phyloP scores from a whole-genome alignment of 2,329 filamentous ascomycete species.

The Zalaria obscura region DNA sequence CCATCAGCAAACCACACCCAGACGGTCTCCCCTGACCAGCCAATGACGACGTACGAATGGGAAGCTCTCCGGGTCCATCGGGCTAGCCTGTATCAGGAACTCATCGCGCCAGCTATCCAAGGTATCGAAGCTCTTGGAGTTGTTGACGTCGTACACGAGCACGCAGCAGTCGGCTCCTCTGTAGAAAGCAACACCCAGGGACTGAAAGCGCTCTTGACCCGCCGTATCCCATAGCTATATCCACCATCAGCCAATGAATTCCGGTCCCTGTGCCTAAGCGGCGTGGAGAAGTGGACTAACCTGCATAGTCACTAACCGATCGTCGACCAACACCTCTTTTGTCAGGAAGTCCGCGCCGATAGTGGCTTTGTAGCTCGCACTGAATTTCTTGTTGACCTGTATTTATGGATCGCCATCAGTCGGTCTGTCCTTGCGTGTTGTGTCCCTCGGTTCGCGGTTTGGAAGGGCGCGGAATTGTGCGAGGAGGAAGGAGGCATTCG shows the following conservation, averaged over 20 bases:
- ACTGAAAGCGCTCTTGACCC: conserved; percentile 94
- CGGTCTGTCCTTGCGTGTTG: conserved; percentile 1
- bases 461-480: not conserved
- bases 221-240: conserved; percentile 90
- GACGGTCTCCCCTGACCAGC: not conserved
- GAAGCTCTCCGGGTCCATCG: conserved; percentile 91
- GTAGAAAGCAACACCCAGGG: conserved; percentile 93
- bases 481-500: conserved; percentile 19
- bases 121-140: conserved; percentile 96
- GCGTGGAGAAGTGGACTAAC: conserved; percentile 27
- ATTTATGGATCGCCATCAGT: conserved; percentile 1
- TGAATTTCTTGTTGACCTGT: conserved; percentile 99
- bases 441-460: not conserved
- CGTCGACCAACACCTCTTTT: conserved; percentile 93
- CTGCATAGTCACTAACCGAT: conserved; percentile 97
- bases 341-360: conserved; percentile 98
- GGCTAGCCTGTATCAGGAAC: conserved; percentile 93
- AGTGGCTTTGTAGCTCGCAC: conserved; percentile 97
- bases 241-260: conserved; percentile 6
- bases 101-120: conserved; percentile 98
- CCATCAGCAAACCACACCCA: conserved; percentile 6
- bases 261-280: too few relatives aligned
- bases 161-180: conserved; percentile 96
- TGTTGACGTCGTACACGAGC: conserved; percentile 96
- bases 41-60: conserved; percentile 66